Percentiles rank a stretch among this genome's conserved stretches.
Evolutionary conservation across 768 basidiomycete species (phyloP).

Genomic region (Pisolithus marmoratus): DNA sequence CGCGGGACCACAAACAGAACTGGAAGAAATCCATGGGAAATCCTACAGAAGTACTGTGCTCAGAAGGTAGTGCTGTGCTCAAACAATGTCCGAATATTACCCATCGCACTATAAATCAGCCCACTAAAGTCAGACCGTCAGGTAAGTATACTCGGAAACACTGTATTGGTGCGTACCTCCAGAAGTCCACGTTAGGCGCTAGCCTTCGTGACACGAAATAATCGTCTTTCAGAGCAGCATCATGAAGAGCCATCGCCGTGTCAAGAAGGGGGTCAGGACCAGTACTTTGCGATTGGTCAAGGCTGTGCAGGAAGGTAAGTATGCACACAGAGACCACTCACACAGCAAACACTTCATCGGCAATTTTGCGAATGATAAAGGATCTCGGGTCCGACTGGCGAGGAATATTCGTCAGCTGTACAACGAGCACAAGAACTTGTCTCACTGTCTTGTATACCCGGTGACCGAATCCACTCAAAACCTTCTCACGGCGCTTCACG

Average conservation of each 20-base stretch:
- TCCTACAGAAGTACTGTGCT: constrained; percentile 36
- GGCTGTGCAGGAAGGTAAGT: neutral
- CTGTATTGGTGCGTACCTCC: constrained; percentile 35
- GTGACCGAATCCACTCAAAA: constrained; percentile 88
- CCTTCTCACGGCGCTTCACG: constrained; percentile 84
- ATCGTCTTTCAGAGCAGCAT: constrained; percentile 85
- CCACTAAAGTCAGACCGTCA: constrained; percentile 42
- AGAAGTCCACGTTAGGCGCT: constrained; percentile 90
- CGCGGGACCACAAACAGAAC: constrained; percentile 90
- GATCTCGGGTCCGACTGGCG: constrained; percentile 82
- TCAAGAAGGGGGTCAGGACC: constrained; percentile 81
- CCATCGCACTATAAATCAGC: constrained; percentile 89
- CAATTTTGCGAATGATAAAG: constrained; percentile 85
- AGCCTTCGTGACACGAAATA: constrained; percentile 80
- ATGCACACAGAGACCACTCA: constrained; percentile 29
- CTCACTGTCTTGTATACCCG: constrained; percentile 73
- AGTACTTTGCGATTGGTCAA: constrained; percentile 42
- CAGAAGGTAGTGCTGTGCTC: constrained; percentile 1
- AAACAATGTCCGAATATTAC: constrained; percentile 32
- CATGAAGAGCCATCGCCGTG: constrained; percentile 85
- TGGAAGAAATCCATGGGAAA: constrained; percentile 92
- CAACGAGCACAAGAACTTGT: constrained; percentile 1
- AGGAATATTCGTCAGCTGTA: neutral
- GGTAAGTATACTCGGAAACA: neutral
- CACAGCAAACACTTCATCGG: constrained; percentile 90